Percentiles rank a stretch among this genome's conserved stretches.
phyloP scores from a whole-genome alignment of 192 early-diverging fungal genomes.

The Coemansia sp. region DNA sequence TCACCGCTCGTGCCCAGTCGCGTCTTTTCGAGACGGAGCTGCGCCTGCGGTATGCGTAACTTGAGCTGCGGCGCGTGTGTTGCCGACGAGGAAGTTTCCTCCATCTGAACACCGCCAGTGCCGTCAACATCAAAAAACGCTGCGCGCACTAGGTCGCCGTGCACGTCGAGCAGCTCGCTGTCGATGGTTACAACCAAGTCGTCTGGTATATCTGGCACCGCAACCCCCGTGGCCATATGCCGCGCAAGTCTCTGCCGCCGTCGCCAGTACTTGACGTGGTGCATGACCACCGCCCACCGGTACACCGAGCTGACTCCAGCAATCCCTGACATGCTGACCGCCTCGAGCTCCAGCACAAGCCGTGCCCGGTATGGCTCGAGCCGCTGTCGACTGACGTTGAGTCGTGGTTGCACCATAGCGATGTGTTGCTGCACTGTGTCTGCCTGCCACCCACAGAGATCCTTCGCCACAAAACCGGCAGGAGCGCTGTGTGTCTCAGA shows the following conservation, averaged over 20 bases:
- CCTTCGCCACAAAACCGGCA: constrained; percentile 15
- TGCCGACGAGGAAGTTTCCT: not conserved
- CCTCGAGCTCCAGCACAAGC: constrained; percentile 33
- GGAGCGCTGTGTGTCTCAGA: constrained; percentile 5
- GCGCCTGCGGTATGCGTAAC: constrained; percentile 35
- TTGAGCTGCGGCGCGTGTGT: constrained; percentile 34
- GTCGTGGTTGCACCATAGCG: constrained; percentile 19
- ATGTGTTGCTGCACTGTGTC: constrained; percentile 38
- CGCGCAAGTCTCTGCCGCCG: constrained; percentile 44
- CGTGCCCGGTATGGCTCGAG: constrained; percentile 36
- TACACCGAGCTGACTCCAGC: constrained; percentile 44
- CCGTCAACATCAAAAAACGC: constrained; percentile 37
- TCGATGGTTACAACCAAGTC: constrained; percentile 39
- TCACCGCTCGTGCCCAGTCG: constrained; percentile 23
- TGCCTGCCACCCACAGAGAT: constrained; percentile 36
- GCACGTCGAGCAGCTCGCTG: constrained; percentile 39
- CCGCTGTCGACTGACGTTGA: constrained; percentile 24
- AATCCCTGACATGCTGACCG: constrained; percentile 21
- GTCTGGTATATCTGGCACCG: constrained; percentile 22
- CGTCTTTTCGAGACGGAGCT: constrained; percentile 31
- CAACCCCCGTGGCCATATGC: constrained; percentile 35
- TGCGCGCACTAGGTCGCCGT: constrained; percentile 39
- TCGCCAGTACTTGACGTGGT: constrained; percentile 47
- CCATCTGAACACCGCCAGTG: constrained; percentile 1
- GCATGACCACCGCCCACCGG: constrained; percentile 52